A percentile compares a stretch with the other conserved stretches of the same genome.
Evolutionary conservation across 2,329 filamentous ascomycete species (phyloP).

Genomic region (Rutstroemia sp.): DNA sequence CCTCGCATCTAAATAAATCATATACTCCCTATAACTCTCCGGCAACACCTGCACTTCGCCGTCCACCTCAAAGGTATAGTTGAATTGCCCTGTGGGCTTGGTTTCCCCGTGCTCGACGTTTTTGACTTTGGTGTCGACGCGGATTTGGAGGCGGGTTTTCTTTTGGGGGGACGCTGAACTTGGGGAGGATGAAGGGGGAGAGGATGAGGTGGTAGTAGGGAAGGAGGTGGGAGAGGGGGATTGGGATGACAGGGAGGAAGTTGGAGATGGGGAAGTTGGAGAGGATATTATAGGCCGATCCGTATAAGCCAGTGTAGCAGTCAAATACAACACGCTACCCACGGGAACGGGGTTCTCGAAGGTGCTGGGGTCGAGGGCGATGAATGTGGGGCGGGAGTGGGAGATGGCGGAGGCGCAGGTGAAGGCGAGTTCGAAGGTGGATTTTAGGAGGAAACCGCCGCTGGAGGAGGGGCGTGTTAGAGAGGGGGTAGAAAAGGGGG

Average conservation of each 20-base stretch:
- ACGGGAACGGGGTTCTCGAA: conserved; percentile 68
- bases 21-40: conserved; percentile 32
- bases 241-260: no score
- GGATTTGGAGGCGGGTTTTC: conserved; percentile 57
- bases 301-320: conserved; percentile 60
- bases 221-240: no score
- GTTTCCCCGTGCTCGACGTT: conserved; percentile 61
- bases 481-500: no score
- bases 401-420: conserved; percentile 63
- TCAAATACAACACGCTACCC: conserved; percentile 62
- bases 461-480: no score
- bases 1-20: conserved; percentile 33
- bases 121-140: conserved; percentile 60
- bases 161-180: no score
- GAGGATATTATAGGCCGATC: conserved; percentile 33
- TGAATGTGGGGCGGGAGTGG: conserved; percentile 58
- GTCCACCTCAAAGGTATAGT: conserved; percentile 63
- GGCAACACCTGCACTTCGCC: conserved; percentile 60
- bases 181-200: no score
- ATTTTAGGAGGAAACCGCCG: conserved; percentile 62
- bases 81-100: conserved; percentile 64
- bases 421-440: conserved; percentile 66
- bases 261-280: no score
- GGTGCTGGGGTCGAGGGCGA: conserved; percentile 61
- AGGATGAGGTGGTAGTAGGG: no score